Evolutionary conservation across 163 green algal species (phyloP), one percentile per base, ranked within the genome.

Genomic region (Coccomyxa subellipsoidea): DNA sequence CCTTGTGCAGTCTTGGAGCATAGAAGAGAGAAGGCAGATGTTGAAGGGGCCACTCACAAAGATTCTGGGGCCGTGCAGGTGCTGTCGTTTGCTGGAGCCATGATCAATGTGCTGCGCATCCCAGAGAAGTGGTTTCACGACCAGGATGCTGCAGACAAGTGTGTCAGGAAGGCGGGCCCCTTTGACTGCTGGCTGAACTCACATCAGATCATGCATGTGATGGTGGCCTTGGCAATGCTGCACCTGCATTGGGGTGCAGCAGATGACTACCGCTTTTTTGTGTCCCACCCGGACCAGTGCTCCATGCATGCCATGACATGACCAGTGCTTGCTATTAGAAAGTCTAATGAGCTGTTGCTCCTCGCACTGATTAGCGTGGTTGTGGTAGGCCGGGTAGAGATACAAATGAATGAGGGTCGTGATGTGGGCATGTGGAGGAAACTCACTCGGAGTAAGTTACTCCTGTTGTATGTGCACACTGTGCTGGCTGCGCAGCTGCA

Each of bases 151-250:
- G 32, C 54, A 25, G 54, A 32, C 9, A 54, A 54, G 18, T 7
- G 78, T 25, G 53, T 32, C 25, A 79, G 36, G 25, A 34, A 80
- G 25, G 38, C 83, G 29, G 85, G 82, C 2, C 77, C 47, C 4
- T 84, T 91, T 38, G 87, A 91, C 80, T 87, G 85, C 72, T 85
- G 86, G 76, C 77, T 88, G 2, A 91, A 91, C 76, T 83, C 53
- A 39, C 87, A 90, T 66, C 85, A 90, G 81, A 72, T 90, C 76
- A 82, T 82, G 78, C 84, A 88, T 78, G 35, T 85, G 36, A 31
- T 85, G 72, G 84, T 85, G 54, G 71, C 79, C 1, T 8, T 69
- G 12, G 78, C 81, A 3, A 83, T 88, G 81, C 21, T 71, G 76
- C 31, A 71, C 39, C 76, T 80, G n/a, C 31, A 47, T 31, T 47